A percentile compares a stretch with the other conserved stretches of the same genome.
Conservation (phyloP, 2,329 filamentous ascomycete genomes). For the Ascochyta rabiei region DNA sequence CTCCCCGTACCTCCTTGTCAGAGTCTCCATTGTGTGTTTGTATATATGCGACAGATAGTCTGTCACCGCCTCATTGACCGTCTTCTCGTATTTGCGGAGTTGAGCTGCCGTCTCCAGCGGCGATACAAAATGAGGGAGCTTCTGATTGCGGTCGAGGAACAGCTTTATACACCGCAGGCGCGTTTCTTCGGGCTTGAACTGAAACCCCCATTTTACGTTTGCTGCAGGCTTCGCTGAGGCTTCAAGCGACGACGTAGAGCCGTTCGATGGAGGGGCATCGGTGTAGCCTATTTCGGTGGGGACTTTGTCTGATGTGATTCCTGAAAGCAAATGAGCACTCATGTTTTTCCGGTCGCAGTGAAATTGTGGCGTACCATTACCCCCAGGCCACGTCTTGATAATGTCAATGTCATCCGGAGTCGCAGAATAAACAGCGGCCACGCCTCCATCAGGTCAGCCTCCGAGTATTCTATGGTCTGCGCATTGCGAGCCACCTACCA, state of each 20-base stretch:
- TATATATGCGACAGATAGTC: conserved; percentile 81
- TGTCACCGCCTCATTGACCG: conserved; percentile 77
- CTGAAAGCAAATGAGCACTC: conserved; percentile 26
- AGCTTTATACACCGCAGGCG: conserved; percentile 83
- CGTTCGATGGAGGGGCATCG: conserved; percentile 19
- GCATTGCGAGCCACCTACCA: conserved; percentile 51
- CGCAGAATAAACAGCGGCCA: conserved; percentile 75
- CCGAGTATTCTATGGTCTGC: background rate
- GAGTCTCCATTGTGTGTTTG: conserved; percentile 77
- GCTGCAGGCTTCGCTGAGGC: conserved; percentile 25
- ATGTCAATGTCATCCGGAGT: conserved; percentile 82
- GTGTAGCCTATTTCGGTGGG: conserved; percentile 74
- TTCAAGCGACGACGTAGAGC: conserved; percentile 27
- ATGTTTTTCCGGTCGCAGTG: background rate
- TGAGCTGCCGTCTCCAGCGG: conserved; percentile 78
- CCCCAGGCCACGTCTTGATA: conserved; percentile 81
- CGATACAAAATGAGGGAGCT: conserved; percentile 80
- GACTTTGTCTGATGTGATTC: conserved; percentile 85
- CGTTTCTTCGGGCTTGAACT: conserved; percentile 78
- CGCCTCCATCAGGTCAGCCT: conserved; percentile 51
- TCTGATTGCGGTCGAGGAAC: conserved; percentile 80
- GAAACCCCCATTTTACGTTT: conserved; percentile 75
- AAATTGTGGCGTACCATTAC: conserved; percentile 61
- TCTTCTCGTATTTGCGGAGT: conserved; percentile 75
- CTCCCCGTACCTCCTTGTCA: conserved; percentile 76